Evolutionary conservation across 441 rosid genomes (phyloP), one percentile per base, ranked within the genome.

Genomic region (Pelargonium myrrhifolium): DNA sequence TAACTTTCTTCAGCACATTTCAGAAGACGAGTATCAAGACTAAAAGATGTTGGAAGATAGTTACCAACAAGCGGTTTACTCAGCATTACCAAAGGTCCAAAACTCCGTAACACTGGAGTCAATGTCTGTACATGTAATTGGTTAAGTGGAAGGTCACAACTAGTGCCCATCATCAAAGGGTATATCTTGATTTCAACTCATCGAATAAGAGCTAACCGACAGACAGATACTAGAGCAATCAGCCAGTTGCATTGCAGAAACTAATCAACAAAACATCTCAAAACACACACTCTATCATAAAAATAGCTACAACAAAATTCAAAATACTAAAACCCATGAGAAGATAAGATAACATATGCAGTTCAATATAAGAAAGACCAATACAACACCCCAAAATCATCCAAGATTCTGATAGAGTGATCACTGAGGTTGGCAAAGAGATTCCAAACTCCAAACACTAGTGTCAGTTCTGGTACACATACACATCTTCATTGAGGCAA

Each of bases 291-390:
- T 10, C 56, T 31, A 59, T 11, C 70, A 22, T 31, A 64, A 26
- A 56, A 7, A 6, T 61, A 68, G 24, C 15, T 26, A 60, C 9
- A 11, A 47, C 69, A 69, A 43, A 66, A 22, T 24, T 18, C 24
- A 53, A 51, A 53, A n/a, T n/a, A n/a, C n/a, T n/a, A n/a, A n/a
- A n/a, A n/a, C n/a, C n/a, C n/a, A n/a, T n/a, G n/a, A n/a, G n/a
- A n/a, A n/a, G n/a, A n/a, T n/a, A n/a, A n/a, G n/a, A n/a, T n/a
- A 58, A 17, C 15, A 69, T 24, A 56, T 7, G 17, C 42, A 73
- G 72, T 28, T 64, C 47, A 62, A 42, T 63, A 17, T 3, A 15
- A 49, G 56, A 62, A 68, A 26, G 40, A 67, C 61, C 68, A 56
- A 62, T 31, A 20, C 31, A 66, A 49, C 40, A 20, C 58, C 47